Conservation (phyloP, 495 filamentous ascomycete species). For the Ascobolus immersus region DNA sequence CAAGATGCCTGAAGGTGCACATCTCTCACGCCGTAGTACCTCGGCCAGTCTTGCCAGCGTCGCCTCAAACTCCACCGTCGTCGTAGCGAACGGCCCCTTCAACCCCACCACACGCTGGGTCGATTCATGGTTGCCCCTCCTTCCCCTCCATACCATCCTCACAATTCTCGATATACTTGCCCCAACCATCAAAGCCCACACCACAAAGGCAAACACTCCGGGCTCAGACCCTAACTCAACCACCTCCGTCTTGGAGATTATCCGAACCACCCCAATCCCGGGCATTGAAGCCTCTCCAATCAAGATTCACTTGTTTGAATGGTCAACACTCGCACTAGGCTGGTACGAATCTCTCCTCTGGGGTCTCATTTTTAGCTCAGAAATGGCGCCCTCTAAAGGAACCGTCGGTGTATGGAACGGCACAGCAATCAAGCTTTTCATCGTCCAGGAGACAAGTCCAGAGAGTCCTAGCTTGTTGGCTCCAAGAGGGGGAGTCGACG, state of each 20-base stretch:
- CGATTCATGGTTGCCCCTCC: conserved; percentile 74
- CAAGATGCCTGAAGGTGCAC: conserved; percentile 80
- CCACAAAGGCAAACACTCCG: conserved; percentile 5
- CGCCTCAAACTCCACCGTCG: conserved; percentile 31
- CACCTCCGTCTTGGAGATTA: conserved; percentile 7
- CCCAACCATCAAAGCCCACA: conserved; percentile 16
- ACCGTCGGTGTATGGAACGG: conserved; percentile 92
- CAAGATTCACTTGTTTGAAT: conserved; percentile 77
- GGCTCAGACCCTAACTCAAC: conserved; percentile 10
- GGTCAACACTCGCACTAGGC: conserved; percentile 72
- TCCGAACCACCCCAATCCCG: conserved; percentile 22
- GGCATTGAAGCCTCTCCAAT: conserved; percentile 51
- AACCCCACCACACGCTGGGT: conserved; percentile 60
- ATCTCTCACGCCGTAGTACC: conserved; percentile 82
- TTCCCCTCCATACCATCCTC: conserved; percentile 75
- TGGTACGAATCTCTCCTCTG: conserved; percentile 93
- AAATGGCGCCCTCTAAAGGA: conserved; percentile 68
- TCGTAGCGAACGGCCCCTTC: conserved; percentile 33
- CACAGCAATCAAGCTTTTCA: conserved; percentile 66
- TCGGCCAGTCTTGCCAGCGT: conserved; percentile 58
- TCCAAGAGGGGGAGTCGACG: conserved; percentile 81
- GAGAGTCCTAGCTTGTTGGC: conserved; percentile 57
- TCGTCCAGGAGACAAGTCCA: conserved; percentile 58
- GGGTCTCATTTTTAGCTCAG: conserved; percentile 79
- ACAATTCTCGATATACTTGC: conserved; percentile 43